phyloP scores from a whole-genome alignment of 202 grass and related monocot genomes.

The Sporobolus alterniflorus region DNA sequence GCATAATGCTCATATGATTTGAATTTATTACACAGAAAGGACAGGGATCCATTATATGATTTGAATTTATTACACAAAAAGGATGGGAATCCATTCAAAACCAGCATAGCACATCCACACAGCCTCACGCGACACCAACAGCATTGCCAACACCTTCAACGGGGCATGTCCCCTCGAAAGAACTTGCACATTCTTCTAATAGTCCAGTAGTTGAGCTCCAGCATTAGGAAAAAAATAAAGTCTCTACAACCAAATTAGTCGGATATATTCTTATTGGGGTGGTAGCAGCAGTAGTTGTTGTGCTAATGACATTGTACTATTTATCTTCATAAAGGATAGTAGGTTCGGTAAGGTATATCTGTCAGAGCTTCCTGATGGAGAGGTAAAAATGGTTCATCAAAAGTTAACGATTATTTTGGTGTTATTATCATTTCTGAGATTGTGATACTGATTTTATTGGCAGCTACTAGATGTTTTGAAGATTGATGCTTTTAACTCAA shows the following conservation, averaged over 20 bases:
- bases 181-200: slow-evolving; percentile 49
- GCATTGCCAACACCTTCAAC: slow-evolving; percentile 52
- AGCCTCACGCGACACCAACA: slow-evolving; percentile 30
- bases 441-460: slow-evolving; percentile 17
- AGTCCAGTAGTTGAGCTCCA: slow-evolving; percentile 35
- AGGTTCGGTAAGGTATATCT: slow-evolving; percentile 82
- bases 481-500: slow-evolving; percentile 68
- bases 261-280: slow-evolving; percentile 74
- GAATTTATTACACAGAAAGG: slow-evolving; percentile 67
- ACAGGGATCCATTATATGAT: slow-evolving; percentile 67
- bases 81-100: slow-evolving; percentile 98
- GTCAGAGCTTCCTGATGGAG: slow-evolving; percentile 80
- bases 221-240: slow-evolving; percentile 43
- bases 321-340: slow-evolving; percentile 75
- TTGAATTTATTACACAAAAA: slow-evolving; percentile 53
- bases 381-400: slow-evolving; percentile 54
- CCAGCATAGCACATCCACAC: slow-evolving; percentile 78
- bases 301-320: slow-evolving; percentile 66
- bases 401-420: slow-evolving; percentile 18
- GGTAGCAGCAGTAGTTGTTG: slow-evolving; percentile 53
- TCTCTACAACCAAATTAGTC: slow-evolving; percentile 60
- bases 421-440: slow-evolving; percentile 26
- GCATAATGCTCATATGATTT: slow-evolving; percentile 24
- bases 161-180: slow-evolving; percentile 56
- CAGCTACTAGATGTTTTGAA: slow-evolving; percentile 92